A percentile compares a stretch with the other conserved stretches of the same genome.
Evolutionary conservation across 306 rosid species (phyloP).

Genomic region (Cucurbita moschata): DNA sequence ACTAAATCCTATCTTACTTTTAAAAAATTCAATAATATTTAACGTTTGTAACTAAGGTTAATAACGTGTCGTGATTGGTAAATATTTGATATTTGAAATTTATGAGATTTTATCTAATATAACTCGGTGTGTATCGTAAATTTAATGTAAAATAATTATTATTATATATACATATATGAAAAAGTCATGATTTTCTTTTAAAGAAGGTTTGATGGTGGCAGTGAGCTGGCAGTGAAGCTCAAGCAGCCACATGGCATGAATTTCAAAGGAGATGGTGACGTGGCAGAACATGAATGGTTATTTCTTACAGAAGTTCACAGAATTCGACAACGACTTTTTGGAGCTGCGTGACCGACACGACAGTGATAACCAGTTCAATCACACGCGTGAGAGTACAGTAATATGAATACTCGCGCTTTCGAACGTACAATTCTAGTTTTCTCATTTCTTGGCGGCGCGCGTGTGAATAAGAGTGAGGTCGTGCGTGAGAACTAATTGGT

Average conservation of each 20-base stretch:
- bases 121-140: too few species aligned
- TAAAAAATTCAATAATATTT: too few species aligned
- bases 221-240: background rate
- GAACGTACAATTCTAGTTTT: too few species aligned
- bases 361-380: background rate
- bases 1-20: too few species aligned
- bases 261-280: background rate
- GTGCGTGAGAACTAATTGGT: background rate
- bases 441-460: background rate
- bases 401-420: background rate
- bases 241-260: background rate
- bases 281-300: background rate
- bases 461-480: background rate
- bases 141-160: too few species aligned
- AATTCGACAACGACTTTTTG: background rate
- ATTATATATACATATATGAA: too few species aligned
- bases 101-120: too few species aligned
- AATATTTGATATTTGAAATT: too few species aligned
- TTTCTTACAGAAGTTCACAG: background rate
- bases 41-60: too few species aligned
- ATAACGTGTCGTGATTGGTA: too few species aligned
- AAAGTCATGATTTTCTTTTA: too few species aligned
- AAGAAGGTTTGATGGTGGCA: background rate
- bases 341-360: constrained; percentile 1
- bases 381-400: background rate